Base-by-base conservation (phyloP, 345 rosid species). In the Lepidium africanum region DNA sequence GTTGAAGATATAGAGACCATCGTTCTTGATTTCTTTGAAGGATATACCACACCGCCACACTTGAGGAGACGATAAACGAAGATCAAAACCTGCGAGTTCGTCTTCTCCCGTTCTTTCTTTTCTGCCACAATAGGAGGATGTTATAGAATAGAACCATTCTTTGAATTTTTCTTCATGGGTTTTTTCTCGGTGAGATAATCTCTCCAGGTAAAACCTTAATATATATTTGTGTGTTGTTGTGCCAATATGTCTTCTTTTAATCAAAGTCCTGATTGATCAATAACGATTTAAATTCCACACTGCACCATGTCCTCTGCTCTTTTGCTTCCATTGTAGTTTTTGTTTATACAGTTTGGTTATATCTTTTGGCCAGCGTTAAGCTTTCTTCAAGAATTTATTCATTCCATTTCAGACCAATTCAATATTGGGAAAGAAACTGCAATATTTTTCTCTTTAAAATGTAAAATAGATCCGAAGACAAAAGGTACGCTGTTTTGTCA, bases 1-100 rank as follows among this genome's bases (percentile, higher is more conserved):
- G 92, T 83, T 3, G 97, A 90, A 81, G 97, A 93, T 79, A 78
- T 93, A 61, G 98, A 93, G 81, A 79, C 59, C 16, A 87, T 86
- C 30, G 85, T 90, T 67, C 80, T 90, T 78, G 98, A 93, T 87
- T 88, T 93, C 86, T 93, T 93, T 13, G 98, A 93, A 77, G 98
- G 98, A 35, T 83, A 59, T 74, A 68, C 87, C 25, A 87, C 83
- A 25, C 81, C 97, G 50, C 96, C 83, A 76, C 88, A 85, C 75
- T 72, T 82, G 75, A 86, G 85, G 83, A 86, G 91, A 83, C 84
- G 96, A 76, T 87, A 78, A 74, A 80, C 70, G 76, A 48, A 63
- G 68, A 48, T 48, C 49, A 15, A 47, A 77, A 77, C 47, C 49
- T 65, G 80, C 80, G 85, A 83, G 76, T 72, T 79, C 74, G 79